Conservation (phyloP, 768 basidiomycete genomes). For the Mrakia blollopis region DNA sequence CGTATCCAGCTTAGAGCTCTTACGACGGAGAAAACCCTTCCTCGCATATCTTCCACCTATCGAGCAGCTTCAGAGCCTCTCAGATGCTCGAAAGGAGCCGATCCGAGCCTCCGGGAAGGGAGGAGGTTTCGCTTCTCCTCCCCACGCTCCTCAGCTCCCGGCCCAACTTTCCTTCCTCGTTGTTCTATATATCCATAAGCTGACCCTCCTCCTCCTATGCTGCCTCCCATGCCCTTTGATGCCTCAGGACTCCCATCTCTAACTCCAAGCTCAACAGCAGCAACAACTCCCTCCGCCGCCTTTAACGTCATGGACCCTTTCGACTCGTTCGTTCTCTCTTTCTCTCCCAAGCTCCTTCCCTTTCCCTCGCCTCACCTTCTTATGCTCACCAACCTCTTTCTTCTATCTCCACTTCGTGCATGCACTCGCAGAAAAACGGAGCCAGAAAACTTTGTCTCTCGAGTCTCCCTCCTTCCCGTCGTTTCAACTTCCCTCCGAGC, state of each 20-base stretch:
- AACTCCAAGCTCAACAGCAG: constrained; percentile 10
- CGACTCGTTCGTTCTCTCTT: neutral
- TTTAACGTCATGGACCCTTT: neutral
- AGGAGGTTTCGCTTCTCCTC: no score
- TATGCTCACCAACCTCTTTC: neutral
- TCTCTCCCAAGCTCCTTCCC: neutral
- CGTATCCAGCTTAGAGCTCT: no score
- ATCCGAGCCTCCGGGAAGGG: no score
- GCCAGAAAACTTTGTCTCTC: constrained; percentile 50
- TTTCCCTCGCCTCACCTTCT: no score
- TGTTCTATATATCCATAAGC: neutral
- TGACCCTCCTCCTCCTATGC: neutral
- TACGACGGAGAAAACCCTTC: no score
- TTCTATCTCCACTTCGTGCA: no score
- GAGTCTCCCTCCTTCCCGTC: constrained; percentile 66
- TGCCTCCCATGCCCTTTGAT: neutral
- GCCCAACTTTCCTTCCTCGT: neutral
- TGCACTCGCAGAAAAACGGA: constrained; percentile 29
- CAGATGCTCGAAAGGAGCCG: no score
- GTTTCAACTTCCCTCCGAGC: constrained; percentile 66
- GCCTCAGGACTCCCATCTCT: neutral
- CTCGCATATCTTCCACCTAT: no score
- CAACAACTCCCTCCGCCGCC: constrained; percentile 15
- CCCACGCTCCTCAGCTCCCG: no score
- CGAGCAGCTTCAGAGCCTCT: no score